phyloP scores from a whole-genome alignment of 1,284 basidiomycete species.

The Ustilago sp. region DNA sequence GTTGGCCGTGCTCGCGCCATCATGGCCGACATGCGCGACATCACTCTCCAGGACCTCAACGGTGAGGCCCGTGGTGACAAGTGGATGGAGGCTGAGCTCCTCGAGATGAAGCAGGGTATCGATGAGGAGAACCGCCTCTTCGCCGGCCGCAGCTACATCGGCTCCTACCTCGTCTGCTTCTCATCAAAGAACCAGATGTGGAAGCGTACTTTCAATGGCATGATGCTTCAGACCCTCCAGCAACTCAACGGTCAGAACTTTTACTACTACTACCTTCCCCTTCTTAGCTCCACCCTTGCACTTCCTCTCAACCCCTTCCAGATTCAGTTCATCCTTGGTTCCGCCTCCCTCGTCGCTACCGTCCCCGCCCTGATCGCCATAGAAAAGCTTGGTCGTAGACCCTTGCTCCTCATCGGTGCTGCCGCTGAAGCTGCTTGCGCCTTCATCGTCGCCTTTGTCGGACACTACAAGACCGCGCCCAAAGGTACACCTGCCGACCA shows the following conservation, averaged over 20 bases:
- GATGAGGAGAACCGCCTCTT: slow-evolving; percentile 70
- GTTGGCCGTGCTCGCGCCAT: slow-evolving; percentile 75
- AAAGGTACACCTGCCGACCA: slow-evolving; percentile 72
- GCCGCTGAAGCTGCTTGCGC: slow-evolving; percentile 70
- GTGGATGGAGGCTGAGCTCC: slow-evolving; percentile 71
- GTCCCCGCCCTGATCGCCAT: slow-evolving; percentile 55
- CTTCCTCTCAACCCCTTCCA: slow-evolving; percentile 78
- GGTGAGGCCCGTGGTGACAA: slow-evolving; percentile 76
- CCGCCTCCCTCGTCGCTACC: slow-evolving; percentile 68
- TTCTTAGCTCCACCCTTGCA: slow-evolving; percentile 82
- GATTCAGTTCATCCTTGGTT: slow-evolving; percentile 68
- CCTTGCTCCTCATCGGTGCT: slow-evolving; percentile 71
- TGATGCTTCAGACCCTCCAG: slow-evolving; percentile 78
- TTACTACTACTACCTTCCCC: slow-evolving; percentile 80
- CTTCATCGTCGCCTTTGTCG: slow-evolving; percentile 72
- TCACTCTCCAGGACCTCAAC: slow-evolving; percentile 76
- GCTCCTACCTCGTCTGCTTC: slow-evolving; percentile 78
- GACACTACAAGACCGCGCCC: slow-evolving; percentile 73
- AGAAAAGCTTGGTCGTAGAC: slow-evolving; percentile 71
- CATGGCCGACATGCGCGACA: slow-evolving; percentile 74
- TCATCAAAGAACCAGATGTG: slow-evolving; percentile 75
- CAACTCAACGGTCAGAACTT: slow-evolving; percentile 80
- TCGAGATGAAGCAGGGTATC: slow-evolving; percentile 79
- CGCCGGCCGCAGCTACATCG: slow-evolving; percentile 78
- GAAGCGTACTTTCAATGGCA: slow-evolving; percentile 81